Conservation (phyloP, 139 green algal genomes). For the Diplosphaera chodatii region DNA sequence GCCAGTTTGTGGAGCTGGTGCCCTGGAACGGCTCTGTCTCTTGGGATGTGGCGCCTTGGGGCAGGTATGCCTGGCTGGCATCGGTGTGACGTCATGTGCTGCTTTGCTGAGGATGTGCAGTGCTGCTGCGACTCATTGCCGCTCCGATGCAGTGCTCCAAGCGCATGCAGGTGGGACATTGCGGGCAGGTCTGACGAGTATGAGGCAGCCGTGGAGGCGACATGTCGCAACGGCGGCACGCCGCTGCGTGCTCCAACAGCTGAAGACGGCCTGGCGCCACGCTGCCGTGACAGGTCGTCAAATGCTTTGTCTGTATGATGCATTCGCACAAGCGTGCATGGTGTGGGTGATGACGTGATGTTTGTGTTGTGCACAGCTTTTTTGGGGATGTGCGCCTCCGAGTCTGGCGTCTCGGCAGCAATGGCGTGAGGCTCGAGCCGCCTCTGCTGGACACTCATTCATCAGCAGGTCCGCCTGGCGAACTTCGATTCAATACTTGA, state of each 20-base stretch:
- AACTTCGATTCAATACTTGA: too few species aligned
- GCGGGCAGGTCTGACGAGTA: slow-evolving; percentile 38
- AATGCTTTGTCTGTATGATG: too few species aligned
- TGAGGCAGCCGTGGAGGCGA: slow-evolving; percentile 75
- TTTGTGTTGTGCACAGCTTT: slow-evolving; percentile 54
- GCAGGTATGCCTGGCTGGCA: slow-evolving; percentile 49
- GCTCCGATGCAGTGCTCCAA: background rate
- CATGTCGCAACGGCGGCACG: slow-evolving; percentile 45
- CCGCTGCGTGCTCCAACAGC: slow-evolving; percentile 69
- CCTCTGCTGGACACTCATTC: slow-evolving; percentile 66
- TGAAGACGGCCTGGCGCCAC: slow-evolving; percentile 63
- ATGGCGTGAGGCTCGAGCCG: background rate
- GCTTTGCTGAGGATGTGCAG: slow-evolving; percentile 44
- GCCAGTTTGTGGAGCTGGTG: slow-evolving; percentile 83
- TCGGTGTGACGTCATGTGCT: slow-evolving; percentile 26
- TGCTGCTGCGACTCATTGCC: slow-evolving; percentile 7
- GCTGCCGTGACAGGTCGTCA: slow-evolving; percentile 68
- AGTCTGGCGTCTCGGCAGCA: slow-evolving; percentile 44
- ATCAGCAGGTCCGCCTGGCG: slow-evolving; percentile 30
- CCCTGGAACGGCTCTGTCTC: slow-evolving; percentile 69
- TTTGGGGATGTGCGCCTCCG: slow-evolving; percentile 44
- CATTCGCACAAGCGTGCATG: too few species aligned
- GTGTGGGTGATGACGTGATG: too few species aligned
- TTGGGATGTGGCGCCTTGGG: slow-evolving; percentile 86
- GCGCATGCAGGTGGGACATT: slow-evolving; percentile 17